Base-by-base conservation (phyloP, 2,329 filamentous ascomycete species). In the Paecilomyces variotii region DNA sequence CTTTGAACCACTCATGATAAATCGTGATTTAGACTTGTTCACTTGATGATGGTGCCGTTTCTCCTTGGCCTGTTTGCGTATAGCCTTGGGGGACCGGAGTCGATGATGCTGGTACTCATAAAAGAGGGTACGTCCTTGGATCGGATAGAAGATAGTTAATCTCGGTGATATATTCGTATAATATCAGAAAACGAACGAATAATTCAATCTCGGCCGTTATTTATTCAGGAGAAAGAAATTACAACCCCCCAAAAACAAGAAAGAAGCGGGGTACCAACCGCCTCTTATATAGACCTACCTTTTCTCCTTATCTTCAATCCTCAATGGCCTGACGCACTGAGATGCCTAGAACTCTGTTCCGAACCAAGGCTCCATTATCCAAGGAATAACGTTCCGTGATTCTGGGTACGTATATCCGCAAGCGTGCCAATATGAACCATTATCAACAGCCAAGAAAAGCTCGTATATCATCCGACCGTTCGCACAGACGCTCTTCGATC, bases 1-100 rank as follows among this genome's bases (percentile, higher is more conserved):
- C 27, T 52, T 52, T 26, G 49, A 53, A 28, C 53, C 57, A 57
- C 53, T 57, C 63, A 64, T 64, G 54, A 51, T 59, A 60, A 30
- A 28, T 3, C 14, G 51, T 53, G 12, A 39, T 54, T 28, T 60
- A 19, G 35, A 19, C 6, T 2, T 10, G n/a, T 45, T 45, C 39
- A 45, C n/a, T 45, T 45, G 49, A 39, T 52, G 28, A 52, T 6
- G n/a, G 39, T 28, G 51, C 24, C n/a, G 24, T 56, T n/a, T 35
- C 32, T 56, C 39, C 54, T 27, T 35, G 39, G 9, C 39, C 14
- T 5, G n/a, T 45, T n/a, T 19, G n/a, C 19, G 39, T 39, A 14
- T 39, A 39, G n/a, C 35, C 12, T 39, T n/a, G 35, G 14, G 14
- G 30, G 30, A 32, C 30, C 12, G 12, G 35, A n/a, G 14, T n/a